Conservation (phyloP, 257 asterid species). For the Pogostemon cablin region DNA sequence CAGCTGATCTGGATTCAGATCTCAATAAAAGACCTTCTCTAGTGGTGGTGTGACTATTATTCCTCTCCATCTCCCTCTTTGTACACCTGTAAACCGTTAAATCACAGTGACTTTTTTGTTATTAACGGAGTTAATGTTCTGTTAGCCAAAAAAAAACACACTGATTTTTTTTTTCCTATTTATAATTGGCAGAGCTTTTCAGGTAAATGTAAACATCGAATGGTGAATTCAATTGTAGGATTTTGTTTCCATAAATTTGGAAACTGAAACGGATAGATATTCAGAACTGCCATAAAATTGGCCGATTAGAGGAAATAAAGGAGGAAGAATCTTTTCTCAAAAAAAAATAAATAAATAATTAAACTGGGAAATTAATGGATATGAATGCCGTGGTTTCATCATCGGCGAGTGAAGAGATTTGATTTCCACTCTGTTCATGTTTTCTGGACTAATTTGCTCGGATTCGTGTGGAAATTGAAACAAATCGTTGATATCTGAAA, state of each 20-base stretch:
- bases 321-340: background rate
- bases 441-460: slow-evolving; percentile 18
- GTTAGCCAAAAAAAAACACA: slow-evolving; percentile 4
- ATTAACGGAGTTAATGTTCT: slow-evolving; percentile 35
- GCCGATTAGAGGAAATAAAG: background rate
- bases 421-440: slow-evolving; percentile 14
- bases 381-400: slow-evolving; percentile 22
- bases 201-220: slow-evolving; percentile 24
- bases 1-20: slow-evolving; percentile 56
- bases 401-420: slow-evolving; percentile 23
- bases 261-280: background rate
- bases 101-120: slow-evolving; percentile 22
- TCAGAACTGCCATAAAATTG: background rate
- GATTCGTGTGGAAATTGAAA: background rate
- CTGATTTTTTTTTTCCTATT: background rate
- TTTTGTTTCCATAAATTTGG: background rate
- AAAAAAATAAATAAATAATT: background rate
- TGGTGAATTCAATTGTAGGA: slow-evolving; percentile 1
- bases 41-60: slow-evolving; percentile 41
- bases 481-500: background rate
- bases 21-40: slow-evolving; percentile 55
- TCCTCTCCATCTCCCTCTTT: slow-evolving; percentile 64
- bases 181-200: slow-evolving; percentile 8
- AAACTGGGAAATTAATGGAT: background rate
- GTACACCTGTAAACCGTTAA: slow-evolving; percentile 44